A percentile compares a stretch with the other conserved stretches of the same genome.
phyloP scores from a whole-genome alignment of 371 early-diverging fungal species.

The Mucor plumbeus region DNA sequence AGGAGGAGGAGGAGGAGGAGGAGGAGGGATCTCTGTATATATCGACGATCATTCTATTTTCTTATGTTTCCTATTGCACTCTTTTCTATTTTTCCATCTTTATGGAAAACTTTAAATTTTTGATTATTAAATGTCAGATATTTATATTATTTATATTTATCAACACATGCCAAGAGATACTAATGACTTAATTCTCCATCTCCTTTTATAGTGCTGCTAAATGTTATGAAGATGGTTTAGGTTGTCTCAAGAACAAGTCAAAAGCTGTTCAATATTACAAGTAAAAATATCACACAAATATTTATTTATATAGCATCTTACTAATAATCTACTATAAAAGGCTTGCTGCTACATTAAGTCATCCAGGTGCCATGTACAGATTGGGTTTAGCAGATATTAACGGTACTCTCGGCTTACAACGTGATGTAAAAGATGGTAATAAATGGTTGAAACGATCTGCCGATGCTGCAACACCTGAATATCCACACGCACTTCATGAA shows the following conservation, averaged over 20 bases:
- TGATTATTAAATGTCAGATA: conserved; percentile 5
- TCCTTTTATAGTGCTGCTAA: conserved; percentile 55
- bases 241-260: conserved; percentile 60
- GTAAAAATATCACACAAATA: conserved; percentile 25
- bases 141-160: background rate
- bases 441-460: conserved; percentile 82
- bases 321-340: background rate
- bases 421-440: conserved; percentile 73
- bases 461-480: conserved; percentile 72
- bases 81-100: too few relatives aligned
- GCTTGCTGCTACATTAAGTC: conserved; percentile 66
- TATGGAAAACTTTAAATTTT: background rate
- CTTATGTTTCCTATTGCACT: background rate
- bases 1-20: too few relatives aligned
- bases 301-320: background rate
- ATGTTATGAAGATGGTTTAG: conserved; percentile 73
- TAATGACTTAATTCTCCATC: background rate
- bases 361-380: conserved; percentile 77
- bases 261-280: conserved; percentile 73
- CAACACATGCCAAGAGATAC: conserved; percentile 9
- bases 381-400: conserved; percentile 71
- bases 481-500: conserved; percentile 82
- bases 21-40: background rate
- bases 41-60: background rate
- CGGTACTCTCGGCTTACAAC: conserved; percentile 66